Conservation (phyloP, 2,329 filamentous ascomycete species). For the Rhynchosporium graminicola region DNA sequence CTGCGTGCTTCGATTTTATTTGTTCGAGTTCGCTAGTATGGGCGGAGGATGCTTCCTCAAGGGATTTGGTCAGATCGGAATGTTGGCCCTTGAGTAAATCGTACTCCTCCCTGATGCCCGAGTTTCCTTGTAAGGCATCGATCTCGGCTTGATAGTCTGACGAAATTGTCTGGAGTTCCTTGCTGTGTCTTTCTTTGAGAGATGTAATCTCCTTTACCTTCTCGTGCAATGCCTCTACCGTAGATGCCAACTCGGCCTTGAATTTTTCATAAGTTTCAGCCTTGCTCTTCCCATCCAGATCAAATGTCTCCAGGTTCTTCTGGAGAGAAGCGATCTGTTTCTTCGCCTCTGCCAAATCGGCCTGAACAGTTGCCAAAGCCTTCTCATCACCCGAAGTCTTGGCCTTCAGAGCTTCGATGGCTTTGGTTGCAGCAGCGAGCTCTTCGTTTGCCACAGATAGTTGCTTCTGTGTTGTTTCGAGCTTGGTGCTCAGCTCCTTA, state of each 20-base stretch:
- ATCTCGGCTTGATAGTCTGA: conserved; percentile 66
- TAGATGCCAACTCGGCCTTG: conserved; percentile 36
- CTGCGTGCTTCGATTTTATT: conserved; percentile 30
- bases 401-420: conserved; percentile 45
- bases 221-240: conserved; percentile 36
- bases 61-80: conserved; percentile 46
- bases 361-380: conserved; percentile 46
- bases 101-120: conserved; percentile 64
- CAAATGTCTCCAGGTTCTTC: conserved; percentile 50
- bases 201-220: conserved; percentile 44
- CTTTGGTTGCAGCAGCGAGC: conserved; percentile 27
- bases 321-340: conserved; percentile 52
- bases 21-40: conserved; percentile 33
- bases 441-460: conserved; percentile 45
- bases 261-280: conserved; percentile 38
- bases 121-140: conserved; percentile 62
- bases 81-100: conserved; percentile 61
- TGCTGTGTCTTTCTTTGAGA: conserved; percentile 57
- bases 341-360: conserved; percentile 41
- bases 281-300: conserved; percentile 44
- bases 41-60: conserved; percentile 29
- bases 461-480: conserved; percentile 46
- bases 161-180: conserved; percentile 59
- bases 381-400: conserved; percentile 46
- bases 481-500: conserved; percentile 51